Base-by-base conservation (phyloP, 2,329 filamentous ascomycete species). In the Colletotrichum kahawae region DNA sequence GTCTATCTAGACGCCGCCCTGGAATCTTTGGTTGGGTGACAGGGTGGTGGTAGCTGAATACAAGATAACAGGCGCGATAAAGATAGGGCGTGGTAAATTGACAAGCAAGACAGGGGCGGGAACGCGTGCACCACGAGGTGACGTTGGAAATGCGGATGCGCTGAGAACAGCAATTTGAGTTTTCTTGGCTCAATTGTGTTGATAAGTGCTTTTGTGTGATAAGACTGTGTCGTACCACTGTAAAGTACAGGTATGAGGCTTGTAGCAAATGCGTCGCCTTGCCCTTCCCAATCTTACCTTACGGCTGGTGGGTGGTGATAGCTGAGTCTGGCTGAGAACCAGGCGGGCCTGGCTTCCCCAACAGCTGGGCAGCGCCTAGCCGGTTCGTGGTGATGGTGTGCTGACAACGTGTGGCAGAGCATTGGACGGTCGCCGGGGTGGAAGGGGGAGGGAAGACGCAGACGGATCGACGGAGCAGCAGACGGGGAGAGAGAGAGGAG, bases 11-110 rank as follows among this genome's bases (percentile, higher is more conserved):
- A 34, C 38, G 69, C 69, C 54, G 56, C 24, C 14, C 36, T 62
- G 29, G 29, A 18, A 60, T 29, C 29, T 67, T 66, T 68, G 36
- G 14, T 12, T 60, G 54, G 33, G 33, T 60, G 59, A 43, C 38
- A 69, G 43, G 57, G 31, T 65, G 60, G 60, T 66, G 31, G 36
- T 43, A 66, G 57, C 36, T 68, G 57, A 67, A 72, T 51, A 69
- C 57, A 34, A 68, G 69, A 73, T 75, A 75, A 72, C 63, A 66
- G 69, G 64, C 62, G 64, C 62, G 67, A 21, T 57, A 73, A 34
- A 63, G 71, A 51, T 31, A 74, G 56, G 63, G 21, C 29, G 63
- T 34, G 57, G 43, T 68, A 54, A 64, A 38, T 54, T 63, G 43
- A 51, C 69, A 75, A 64, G 63, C 56, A 63, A 51, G 57, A 63